Evolutionary conservation across 2,329 filamentous ascomycete genomes (phyloP).

Genomic region (Aspergillus clavatus): DNA sequence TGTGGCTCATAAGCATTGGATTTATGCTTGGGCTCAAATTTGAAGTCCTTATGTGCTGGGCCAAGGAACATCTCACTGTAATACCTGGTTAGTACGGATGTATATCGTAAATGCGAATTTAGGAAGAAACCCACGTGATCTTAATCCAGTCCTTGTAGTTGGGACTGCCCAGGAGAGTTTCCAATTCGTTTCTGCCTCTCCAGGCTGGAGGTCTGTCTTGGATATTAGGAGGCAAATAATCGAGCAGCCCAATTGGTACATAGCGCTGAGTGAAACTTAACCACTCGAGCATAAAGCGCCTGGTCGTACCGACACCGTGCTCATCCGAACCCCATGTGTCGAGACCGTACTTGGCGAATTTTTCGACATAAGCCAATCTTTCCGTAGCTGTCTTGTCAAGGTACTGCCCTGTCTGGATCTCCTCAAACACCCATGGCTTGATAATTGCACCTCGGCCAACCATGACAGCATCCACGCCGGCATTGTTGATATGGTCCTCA

Average conservation of each 20-base stretch:
- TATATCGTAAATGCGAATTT: no score
- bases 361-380: constrained; percentile 78
- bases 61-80: constrained; percentile 94
- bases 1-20: constrained; percentile 84
- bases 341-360: constrained; percentile 83
- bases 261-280: constrained; percentile 91
- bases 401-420: constrained; percentile 87
- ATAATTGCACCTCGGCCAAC: constrained; percentile 91
- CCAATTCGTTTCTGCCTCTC: constrained; percentile 78
- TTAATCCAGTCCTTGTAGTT: constrained; percentile 99
- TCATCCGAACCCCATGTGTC: constrained; percentile 96
- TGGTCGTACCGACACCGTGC: constrained; percentile 82
- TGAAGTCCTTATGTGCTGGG: constrained; percentile 81
- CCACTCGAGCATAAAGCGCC: constrained; percentile 92
- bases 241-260: constrained; percentile 81
- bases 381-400: constrained; percentile 90
- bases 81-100: constrained; percentile 9
- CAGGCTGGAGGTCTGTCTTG: constrained; percentile 87
- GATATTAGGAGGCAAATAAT: constrained; percentile 79
- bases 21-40: constrained; percentile 97
- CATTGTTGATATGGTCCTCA: constrained; percentile 67
- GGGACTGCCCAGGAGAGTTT: constrained; percentile 83
- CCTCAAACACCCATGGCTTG: constrained; percentile 98
- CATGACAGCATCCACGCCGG: constrained; percentile 91
- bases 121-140: constrained; percentile 69